Evolutionary conservation across 495 filamentous ascomycete species (phyloP).

Genomic region (Tetracladium setigerum): DNA sequence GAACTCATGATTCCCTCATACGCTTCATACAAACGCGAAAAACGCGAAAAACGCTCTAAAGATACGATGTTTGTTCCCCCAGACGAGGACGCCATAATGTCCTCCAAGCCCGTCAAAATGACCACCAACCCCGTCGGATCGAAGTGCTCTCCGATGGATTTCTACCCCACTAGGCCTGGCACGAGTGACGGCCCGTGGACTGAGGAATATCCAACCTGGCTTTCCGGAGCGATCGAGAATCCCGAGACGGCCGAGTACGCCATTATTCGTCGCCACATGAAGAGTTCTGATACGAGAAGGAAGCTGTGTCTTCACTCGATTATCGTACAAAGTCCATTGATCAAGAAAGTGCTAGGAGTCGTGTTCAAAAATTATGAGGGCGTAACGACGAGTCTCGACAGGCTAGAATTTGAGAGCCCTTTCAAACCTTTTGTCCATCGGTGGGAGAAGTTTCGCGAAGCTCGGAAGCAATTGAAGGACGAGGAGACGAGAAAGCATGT

Average conservation of each 20-base stretch:
- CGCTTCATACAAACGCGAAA: too few species aligned
- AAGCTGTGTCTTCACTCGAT: constrained; percentile 54
- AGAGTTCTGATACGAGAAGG: constrained; percentile 45
- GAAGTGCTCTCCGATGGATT: constrained; percentile 24
- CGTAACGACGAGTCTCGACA: constrained; percentile 50
- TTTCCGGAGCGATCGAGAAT: constrained; percentile 38
- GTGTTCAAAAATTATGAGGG: constrained; percentile 58
- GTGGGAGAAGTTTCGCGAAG: constrained; percentile 47
- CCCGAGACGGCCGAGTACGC: constrained; percentile 41
- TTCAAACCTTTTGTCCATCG: constrained; percentile 62
- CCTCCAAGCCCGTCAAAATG: too few species aligned
- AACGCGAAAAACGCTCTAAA: too few species aligned
- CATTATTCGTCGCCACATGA: constrained; percentile 37
- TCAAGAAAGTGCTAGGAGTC: constrained; percentile 48
- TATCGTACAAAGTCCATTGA: constrained; percentile 54
- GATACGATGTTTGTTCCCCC: too few species aligned
- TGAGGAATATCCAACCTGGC: constrained; percentile 33
- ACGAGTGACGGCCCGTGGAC: constrained; percentile 26
- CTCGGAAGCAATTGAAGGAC: constrained; percentile 39
- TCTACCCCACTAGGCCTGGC: constrained; percentile 27
- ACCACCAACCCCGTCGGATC: too few species aligned
- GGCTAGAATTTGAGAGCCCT: constrained; percentile 49
- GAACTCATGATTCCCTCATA: too few species aligned
- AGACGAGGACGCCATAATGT: too few species aligned
- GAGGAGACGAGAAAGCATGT: constrained; percentile 44